Conservation (phyloP, 2,329 filamentous ascomycete genomes). For the Ramularia endophylla region DNA sequence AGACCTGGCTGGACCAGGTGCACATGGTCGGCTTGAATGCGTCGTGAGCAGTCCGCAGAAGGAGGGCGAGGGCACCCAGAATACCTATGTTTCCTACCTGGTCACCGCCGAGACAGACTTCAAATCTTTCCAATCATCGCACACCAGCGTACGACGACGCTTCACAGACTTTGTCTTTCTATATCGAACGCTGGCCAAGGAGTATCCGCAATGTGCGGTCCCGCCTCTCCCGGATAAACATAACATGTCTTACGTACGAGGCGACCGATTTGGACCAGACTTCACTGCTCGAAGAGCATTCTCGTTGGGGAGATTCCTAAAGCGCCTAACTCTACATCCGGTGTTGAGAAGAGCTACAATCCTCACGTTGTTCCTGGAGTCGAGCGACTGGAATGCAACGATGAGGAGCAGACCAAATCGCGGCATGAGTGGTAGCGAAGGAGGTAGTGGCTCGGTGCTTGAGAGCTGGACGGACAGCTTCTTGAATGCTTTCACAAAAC, state of each 20-base stretch:
- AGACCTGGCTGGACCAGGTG: slow-evolving; percentile 59
- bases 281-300: slow-evolving; percentile 85
- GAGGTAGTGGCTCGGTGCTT: slow-evolving; percentile 65
- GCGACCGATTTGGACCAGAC: slow-evolving; percentile 88
- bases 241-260: slow-evolving; percentile 97
- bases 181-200: slow-evolving; percentile 79
- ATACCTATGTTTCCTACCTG: slow-evolving; percentile 92
- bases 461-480: slow-evolving; percentile 95
- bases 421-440: slow-evolving; percentile 40
- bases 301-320: slow-evolving; percentile 86
- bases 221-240: slow-evolving; percentile 96
- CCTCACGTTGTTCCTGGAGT: slow-evolving; percentile 86
- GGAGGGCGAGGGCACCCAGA: slow-evolving; percentile 94
- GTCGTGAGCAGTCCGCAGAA: slow-evolving; percentile 78
- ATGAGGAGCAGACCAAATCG: slow-evolving; percentile 75
- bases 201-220: slow-evolving; percentile 87
- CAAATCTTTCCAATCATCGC: slow-evolving; percentile 78
- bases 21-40: slow-evolving; percentile 72
- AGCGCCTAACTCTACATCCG: slow-evolving; percentile 80
- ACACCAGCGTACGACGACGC: slow-evolving; percentile 74
- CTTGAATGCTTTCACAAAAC: slow-evolving; percentile 94
- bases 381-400: slow-evolving; percentile 90
- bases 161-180: slow-evolving; percentile 98
- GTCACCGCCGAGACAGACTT: slow-evolving; percentile 93
- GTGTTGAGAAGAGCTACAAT: slow-evolving; percentile 77